Conservation (phyloP, 1,284 basidiomycete genomes). For the Naganishia albida region DNA sequence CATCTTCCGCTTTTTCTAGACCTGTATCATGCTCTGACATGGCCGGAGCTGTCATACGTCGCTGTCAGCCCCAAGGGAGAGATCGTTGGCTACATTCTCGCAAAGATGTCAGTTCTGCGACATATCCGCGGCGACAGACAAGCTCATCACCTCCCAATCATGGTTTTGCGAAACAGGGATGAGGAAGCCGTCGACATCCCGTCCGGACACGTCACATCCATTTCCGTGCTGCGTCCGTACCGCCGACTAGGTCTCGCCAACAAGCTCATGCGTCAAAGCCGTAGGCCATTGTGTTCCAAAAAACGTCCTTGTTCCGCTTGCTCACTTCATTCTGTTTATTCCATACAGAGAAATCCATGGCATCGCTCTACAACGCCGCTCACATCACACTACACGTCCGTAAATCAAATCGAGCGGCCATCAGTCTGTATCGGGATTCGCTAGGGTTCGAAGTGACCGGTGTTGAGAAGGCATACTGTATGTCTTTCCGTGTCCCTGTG, state of each 20-base stretch:
- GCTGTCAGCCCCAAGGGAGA: conserved; percentile 86
- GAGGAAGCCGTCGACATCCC: conserved; percentile 66
- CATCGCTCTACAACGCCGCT: conserved; percentile 71
- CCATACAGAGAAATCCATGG: conserved; percentile 76
- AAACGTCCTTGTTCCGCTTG: background rate
- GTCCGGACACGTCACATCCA: conserved; percentile 85
- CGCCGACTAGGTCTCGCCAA: conserved; percentile 81
- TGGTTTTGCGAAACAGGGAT: conserved; percentile 59
- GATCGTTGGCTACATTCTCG: conserved; percentile 91
- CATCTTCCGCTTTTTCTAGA: conserved; percentile 58
- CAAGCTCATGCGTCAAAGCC: conserved; percentile 81
- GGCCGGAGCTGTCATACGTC: conserved; percentile 92
- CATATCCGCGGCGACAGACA: too few relatives aligned
- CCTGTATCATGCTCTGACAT: conserved; percentile 82
- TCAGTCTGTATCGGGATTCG: conserved; percentile 76
- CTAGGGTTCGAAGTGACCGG: conserved; percentile 76
- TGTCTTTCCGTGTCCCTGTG: conserved; percentile 47
- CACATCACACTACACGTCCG: conserved; percentile 83
- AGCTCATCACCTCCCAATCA: background rate
- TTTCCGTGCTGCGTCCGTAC: conserved; percentile 82
- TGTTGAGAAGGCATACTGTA: conserved; percentile 81
- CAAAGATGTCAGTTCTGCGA: conserved; percentile 75
- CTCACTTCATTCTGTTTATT: background rate
- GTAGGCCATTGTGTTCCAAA: conserved; percentile 56
- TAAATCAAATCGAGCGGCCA: conserved; percentile 81